Conservation (phyloP, 2,329 filamentous ascomycete genomes). For the Teratosphaeria pseudoeucalypti region DNA sequence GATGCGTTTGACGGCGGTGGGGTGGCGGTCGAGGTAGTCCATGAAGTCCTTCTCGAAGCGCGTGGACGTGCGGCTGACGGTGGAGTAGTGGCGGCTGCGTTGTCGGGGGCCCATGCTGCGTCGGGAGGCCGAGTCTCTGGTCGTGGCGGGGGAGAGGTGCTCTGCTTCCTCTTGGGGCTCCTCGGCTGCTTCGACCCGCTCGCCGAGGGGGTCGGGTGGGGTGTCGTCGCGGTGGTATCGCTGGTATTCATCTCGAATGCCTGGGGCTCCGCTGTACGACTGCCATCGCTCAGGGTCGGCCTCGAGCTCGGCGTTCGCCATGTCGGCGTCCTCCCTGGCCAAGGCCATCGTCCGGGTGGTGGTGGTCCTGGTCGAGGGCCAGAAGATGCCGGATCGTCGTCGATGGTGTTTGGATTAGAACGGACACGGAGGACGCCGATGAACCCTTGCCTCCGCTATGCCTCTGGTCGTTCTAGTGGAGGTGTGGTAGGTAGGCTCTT, state of each 20-base stretch:
- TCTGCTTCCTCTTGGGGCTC: conserved; percentile 38
- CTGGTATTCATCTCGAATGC: conserved; percentile 48
- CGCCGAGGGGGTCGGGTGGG: not conserved
- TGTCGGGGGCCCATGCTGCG: not conserved
- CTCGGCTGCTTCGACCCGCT: conserved; percentile 2
- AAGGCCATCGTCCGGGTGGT: conserved; percentile 2
- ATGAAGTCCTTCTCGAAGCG: conserved; percentile 35
- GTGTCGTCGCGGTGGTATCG: conserved; percentile 31
- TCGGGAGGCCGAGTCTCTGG: not conserved
- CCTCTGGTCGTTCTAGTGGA: too few relatives aligned
- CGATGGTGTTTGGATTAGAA: not conserved
- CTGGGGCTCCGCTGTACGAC: conserved; percentile 29
- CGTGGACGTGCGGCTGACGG: conserved; percentile 11
- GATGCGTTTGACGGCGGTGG: conserved; percentile 60
- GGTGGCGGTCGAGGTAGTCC: conserved; percentile 51
- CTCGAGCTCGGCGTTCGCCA: conserved; percentile 44
- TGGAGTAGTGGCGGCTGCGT: conserved; percentile 1
- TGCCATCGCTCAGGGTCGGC: conserved; percentile 34
- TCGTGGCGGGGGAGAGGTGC: not conserved
- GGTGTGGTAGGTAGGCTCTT: not conserved
- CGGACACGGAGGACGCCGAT: not conserved
- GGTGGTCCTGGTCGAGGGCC: not conserved
- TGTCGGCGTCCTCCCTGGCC: conserved; percentile 36
- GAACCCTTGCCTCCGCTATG: not conserved
- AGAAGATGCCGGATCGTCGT: not conserved